Conservation (phyloP, 2,329 filamentous ascomycete species). For the Fusarium sp. region DNA sequence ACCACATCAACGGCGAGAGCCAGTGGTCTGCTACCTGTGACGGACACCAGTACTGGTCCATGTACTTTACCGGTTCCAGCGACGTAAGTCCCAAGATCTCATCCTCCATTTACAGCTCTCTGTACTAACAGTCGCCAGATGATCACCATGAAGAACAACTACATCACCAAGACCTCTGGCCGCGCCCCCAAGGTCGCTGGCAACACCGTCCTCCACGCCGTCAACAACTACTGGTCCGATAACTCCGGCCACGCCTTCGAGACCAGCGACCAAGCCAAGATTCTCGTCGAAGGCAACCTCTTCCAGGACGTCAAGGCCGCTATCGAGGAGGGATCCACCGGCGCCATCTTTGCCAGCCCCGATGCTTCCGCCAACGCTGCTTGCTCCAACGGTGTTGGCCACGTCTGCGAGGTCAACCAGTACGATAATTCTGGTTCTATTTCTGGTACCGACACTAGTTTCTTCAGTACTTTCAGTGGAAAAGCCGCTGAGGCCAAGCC, state of each 20-base stretch:
- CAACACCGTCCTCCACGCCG: slow-evolving; percentile 65
- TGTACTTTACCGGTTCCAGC: slow-evolving; percentile 64
- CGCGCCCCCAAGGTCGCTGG: slow-evolving; percentile 66
- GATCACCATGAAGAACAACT: slow-evolving; percentile 68
- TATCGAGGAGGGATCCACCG: slow-evolving; percentile 47
- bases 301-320: slow-evolving; percentile 63
- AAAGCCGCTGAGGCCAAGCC: slow-evolving; percentile 58
- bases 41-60: slow-evolving; percentile 67
- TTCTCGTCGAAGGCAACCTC: slow-evolving; percentile 66
- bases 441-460: slow-evolving; percentile 53
- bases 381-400: slow-evolving; percentile 58
- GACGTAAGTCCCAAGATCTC: slow-evolving; percentile 46
- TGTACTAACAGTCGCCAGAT: neutral
- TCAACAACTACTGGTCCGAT: slow-evolving; percentile 70
- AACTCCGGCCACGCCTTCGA: slow-evolving; percentile 67
- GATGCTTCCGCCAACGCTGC: slow-evolving; percentile 48
- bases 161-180: slow-evolving; percentile 67
- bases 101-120: fast-evolving
- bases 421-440: slow-evolving; percentile 54
- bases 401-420: slow-evolving; percentile 60
- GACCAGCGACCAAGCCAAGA: slow-evolving; percentile 50
- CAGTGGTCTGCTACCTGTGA: slow-evolving; percentile 67
- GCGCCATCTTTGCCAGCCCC: slow-evolving; percentile 47
- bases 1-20: slow-evolving; percentile 61
- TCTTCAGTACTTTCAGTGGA: slow-evolving; percentile 60